Evolutionary conservation across 257 asterid species (phyloP).

Genomic region (Nemophila menziesii): DNA sequence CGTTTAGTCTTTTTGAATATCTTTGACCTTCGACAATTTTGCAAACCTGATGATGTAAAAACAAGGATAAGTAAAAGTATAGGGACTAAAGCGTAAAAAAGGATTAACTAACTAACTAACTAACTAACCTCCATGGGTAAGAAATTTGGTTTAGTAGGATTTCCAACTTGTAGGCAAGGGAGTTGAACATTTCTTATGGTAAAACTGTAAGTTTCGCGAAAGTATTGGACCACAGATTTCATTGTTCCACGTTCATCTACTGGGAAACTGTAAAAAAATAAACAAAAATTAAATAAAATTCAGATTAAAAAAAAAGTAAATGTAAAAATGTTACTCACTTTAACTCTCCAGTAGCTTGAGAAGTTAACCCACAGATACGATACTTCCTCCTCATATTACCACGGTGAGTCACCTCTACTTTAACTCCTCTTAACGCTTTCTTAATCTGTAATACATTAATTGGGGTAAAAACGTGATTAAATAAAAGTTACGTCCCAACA

Average conservation of each 20-base stretch:
- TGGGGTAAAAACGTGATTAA: background rate
- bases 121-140: conserved; percentile 95
- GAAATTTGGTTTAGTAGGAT: conserved; percentile 73
- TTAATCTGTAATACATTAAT: conserved; percentile 40
- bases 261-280: conserved; percentile 48
- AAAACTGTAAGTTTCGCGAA: conserved; percentile 70
- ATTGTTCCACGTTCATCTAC: conserved; percentile 80
- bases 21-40: conserved; percentile 94
- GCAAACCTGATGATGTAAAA: conserved; percentile 56
- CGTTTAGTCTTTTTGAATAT: conserved; percentile 84
- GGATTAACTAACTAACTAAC: too few species aligned
- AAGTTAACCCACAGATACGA: conserved; percentile 84
- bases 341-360: conserved; percentile 82
- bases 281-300: background rate
- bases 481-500: background rate
- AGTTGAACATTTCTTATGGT: conserved; percentile 63
- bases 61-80: background rate
- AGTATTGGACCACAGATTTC: conserved; percentile 81
- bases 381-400: conserved; percentile 94
- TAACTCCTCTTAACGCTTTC: conserved; percentile 91
- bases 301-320: background rate
- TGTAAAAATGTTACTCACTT: conserved; percentile 58
- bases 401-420: conserved; percentile 93
- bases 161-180: conserved; percentile 97
- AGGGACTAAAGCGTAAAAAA: background rate